Conservation (phyloP, 805 yeast species). For the Saturnispora silvae region DNA sequence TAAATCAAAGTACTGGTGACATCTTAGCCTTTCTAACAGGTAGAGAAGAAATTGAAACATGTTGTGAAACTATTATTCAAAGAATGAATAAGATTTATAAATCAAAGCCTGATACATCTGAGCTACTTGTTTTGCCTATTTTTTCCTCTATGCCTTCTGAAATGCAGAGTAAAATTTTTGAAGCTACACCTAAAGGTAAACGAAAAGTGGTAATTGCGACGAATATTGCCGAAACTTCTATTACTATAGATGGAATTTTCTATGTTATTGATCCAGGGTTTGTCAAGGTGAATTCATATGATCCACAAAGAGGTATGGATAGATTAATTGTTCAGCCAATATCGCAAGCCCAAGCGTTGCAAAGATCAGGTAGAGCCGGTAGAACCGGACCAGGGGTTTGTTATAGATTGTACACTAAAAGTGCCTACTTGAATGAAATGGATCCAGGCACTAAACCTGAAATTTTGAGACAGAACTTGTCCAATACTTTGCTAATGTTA, state of each 20-base stretch:
- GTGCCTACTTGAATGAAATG: constrained; percentile 71
- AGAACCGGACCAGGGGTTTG: constrained; percentile 96
- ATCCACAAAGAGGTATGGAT: constrained; percentile 86
- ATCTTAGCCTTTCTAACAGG: constrained; percentile 80
- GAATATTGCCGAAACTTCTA: constrained; percentile 93
- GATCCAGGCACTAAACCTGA: constrained; percentile 77
- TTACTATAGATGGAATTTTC: constrained; percentile 87
- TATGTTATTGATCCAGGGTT: constrained; percentile 94
- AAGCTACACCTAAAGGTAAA: constrained; percentile 72
- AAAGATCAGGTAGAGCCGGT: constrained; percentile 95
- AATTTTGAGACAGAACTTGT: constrained; percentile 78
- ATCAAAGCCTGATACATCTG: constrained; percentile 34
- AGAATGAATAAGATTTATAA: constrained; percentile 56
- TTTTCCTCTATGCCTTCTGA: constrained; percentile 89
- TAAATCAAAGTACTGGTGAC: constrained; percentile 70
- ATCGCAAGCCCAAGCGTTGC: constrained; percentile 92
- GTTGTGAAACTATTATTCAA: constrained; percentile 64
- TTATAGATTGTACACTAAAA: constrained; percentile 79
- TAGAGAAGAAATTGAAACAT: constrained; percentile 88
- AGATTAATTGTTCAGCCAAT: constrained; percentile 74
- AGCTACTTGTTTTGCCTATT: constrained; percentile 72
- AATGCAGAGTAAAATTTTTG: constrained; percentile 79
- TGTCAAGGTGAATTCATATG: constrained; percentile 82
- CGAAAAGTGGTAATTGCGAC: constrained; percentile 91
- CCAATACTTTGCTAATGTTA: constrained; percentile 72